Percentiles rank a stretch among this genome's conserved stretches.
Evolutionary conservation across 2,329 filamentous ascomycete genomes (phyloP).

Genomic region (Pseudocercospora vitis): DNA sequence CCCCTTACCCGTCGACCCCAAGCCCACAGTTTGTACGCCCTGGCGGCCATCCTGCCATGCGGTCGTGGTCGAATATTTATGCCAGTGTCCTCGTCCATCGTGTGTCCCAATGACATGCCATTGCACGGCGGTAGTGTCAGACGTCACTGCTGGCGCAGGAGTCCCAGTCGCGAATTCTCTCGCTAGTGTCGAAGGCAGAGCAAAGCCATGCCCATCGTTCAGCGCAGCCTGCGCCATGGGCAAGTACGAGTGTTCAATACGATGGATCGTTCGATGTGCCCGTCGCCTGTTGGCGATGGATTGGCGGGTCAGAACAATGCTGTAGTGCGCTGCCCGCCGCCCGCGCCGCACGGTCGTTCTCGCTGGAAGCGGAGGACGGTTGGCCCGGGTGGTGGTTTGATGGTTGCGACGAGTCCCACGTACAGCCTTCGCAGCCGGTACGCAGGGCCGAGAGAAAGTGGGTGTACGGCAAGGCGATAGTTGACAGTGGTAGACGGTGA

Average conservation of each 20-base stretch:
- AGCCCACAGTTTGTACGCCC: constrained; percentile 18
- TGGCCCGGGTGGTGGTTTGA: constrained; percentile 1
- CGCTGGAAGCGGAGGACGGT: too few species aligned
- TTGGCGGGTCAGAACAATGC: constrained; percentile 1
- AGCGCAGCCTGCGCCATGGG: constrained; percentile 33
- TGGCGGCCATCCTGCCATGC: constrained; percentile 16
- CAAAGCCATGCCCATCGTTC: constrained; percentile 19
- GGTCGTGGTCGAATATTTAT: background rate
- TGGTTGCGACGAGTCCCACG: background rate
- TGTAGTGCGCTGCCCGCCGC: constrained; percentile 3
- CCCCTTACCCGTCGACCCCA: constrained; percentile 59
- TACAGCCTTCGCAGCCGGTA: background rate
- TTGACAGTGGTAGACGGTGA: background rate
- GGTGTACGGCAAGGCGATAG: background rate
- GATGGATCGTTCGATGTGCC: constrained; percentile 5
- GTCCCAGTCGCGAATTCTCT: constrained; percentile 6
- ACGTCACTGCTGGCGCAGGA: constrained; percentile 4
- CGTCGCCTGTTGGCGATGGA: constrained; percentile 25
- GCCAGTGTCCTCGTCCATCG: constrained; percentile 1
- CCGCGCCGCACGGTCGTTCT: background rate
- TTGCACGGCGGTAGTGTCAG: background rate
- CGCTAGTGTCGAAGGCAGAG: constrained; percentile 17
- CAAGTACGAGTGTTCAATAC: constrained; percentile 17
- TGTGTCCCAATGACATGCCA: constrained; percentile 9
- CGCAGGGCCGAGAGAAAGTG: too few species aligned